These are phyloP conservation scores for Syzygium malaccense DNA, from an alignment of 441 rosid species.

Conservation along the genomic window DNA sequence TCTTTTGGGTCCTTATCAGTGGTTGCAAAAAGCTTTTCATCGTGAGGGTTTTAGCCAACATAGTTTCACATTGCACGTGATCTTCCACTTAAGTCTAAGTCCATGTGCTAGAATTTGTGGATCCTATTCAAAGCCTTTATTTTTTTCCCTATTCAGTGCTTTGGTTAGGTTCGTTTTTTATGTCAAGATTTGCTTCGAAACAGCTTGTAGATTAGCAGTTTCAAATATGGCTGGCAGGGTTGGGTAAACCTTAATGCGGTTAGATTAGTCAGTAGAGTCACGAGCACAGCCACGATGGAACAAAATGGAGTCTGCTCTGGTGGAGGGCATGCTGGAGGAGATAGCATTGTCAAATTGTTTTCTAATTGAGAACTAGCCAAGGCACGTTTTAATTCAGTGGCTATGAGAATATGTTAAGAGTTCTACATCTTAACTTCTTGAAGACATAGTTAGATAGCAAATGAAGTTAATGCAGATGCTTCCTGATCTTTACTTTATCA, in stretches of 20 bases:
- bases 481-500: constrained; percentile 20
- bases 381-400: background rate
- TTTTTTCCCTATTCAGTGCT: background rate
- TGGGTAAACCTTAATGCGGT: background rate
- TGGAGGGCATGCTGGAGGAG: background rate
- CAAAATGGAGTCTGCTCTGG: background rate
- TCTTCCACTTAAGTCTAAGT: background rate
- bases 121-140: background rate
- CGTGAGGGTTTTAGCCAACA: background rate
- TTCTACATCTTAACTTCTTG: background rate
- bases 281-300: background rate
- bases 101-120: background rate
- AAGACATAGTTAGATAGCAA: background rate
- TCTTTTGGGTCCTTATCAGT: background rate
- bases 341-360: background rate
- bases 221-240: background rate
- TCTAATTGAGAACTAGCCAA: background rate
- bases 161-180: background rate
- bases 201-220: background rate
- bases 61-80: background rate
- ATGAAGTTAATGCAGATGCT: background rate
- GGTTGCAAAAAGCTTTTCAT: background rate
- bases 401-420: background rate
- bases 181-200: background rate
- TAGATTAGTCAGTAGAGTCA: background rate